A percentile compares a stretch with the other conserved stretches of the same genome.
Conservation (phyloP, 768 basidiomycete species). For the Gloeostereum incarnatum region DNA sequence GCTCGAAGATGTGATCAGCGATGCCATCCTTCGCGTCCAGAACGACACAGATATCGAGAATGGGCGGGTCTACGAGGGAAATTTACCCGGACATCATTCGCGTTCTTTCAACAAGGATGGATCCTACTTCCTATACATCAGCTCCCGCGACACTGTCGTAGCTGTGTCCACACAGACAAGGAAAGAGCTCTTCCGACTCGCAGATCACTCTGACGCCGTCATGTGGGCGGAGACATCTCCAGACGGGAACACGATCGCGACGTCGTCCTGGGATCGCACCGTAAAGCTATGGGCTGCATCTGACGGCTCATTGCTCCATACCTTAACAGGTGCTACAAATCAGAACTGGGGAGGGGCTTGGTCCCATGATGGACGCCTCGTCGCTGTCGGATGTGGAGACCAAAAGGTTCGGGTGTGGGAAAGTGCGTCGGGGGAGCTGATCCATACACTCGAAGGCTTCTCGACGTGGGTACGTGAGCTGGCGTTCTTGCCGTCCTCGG, state of each 20-base stretch:
- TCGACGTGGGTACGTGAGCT: slow-evolving; percentile 6
- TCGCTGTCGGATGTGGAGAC: slow-evolving; percentile 12
- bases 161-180: slow-evolving; percentile 1
- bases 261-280: slow-evolving; percentile 11
- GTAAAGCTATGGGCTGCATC: slow-evolving; percentile 12
- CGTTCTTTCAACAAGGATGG: slow-evolving; percentile 8
- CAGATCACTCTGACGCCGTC: slow-evolving; percentile 9
- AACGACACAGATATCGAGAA: not conserved
- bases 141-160: not conserved
- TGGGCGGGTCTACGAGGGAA: not conserved
- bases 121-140: not conserved
- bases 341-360: slow-evolving; percentile 11
- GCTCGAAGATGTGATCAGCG: not conserved
- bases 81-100: not conserved
- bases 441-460: slow-evolving; percentile 9
- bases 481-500: slow-evolving; percentile 8
- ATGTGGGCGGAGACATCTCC: slow-evolving; percentile 9
- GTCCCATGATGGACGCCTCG: slow-evolving; percentile 11
- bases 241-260: slow-evolving; percentile 9
- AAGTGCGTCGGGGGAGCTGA: slow-evolving; percentile 8
- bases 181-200: slow-evolving; percentile 4
- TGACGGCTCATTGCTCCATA: slow-evolving; percentile 5
- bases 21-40: not conserved
- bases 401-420: slow-evolving; percentile 10
- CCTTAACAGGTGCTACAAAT: slow-evolving; percentile 4